Evolutionary conservation across 768 basidiomycete species (phyloP).

Genomic region (Tulasnella sp.): DNA sequence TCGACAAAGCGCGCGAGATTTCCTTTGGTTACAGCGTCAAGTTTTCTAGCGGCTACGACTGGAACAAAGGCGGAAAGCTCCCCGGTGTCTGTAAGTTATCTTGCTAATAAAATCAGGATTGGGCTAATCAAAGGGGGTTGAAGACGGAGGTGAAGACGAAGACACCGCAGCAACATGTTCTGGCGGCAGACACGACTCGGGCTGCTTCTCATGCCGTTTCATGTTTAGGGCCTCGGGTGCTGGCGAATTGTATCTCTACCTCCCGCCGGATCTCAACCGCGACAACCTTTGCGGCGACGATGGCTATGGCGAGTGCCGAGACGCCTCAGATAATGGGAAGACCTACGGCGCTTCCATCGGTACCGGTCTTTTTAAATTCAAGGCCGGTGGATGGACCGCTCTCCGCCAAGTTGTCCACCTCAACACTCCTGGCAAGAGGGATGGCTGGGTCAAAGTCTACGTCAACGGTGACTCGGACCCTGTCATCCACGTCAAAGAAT

Average conservation of each 20-base stretch:
- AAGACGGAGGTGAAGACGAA: conserved; percentile 55
- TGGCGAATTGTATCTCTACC: conserved; percentile 70
- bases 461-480: background rate
- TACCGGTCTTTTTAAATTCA: conserved; percentile 62
- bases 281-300: conserved; percentile 42
- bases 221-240: conserved; percentile 66
- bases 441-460: conserved; percentile 45
- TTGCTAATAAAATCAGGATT: background rate
- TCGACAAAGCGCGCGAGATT: conserved; percentile 1
- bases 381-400: conserved; percentile 60
- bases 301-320: conserved; percentile 53
- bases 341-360: conserved; percentile 62
- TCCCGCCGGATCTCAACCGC: conserved; percentile 40
- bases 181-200: conserved; percentile 55
- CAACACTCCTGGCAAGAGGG: conserved; percentile 63
- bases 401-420: conserved; percentile 65
- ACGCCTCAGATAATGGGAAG: conserved; percentile 34
- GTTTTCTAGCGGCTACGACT: conserved; percentile 59
- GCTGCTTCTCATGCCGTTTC: conserved; percentile 63
- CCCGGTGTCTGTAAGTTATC: conserved; percentile 59
- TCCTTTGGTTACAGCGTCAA: conserved; percentile 60
- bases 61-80: conserved; percentile 64
- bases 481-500: background rate
- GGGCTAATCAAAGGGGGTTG: background rate
- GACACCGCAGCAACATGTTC: conserved; percentile 52